A percentile compares a stretch with the other conserved stretches of the same genome.
Conservation (phyloP, 2,329 filamentous ascomycete genomes). For the Diplodia corticola region DNA sequence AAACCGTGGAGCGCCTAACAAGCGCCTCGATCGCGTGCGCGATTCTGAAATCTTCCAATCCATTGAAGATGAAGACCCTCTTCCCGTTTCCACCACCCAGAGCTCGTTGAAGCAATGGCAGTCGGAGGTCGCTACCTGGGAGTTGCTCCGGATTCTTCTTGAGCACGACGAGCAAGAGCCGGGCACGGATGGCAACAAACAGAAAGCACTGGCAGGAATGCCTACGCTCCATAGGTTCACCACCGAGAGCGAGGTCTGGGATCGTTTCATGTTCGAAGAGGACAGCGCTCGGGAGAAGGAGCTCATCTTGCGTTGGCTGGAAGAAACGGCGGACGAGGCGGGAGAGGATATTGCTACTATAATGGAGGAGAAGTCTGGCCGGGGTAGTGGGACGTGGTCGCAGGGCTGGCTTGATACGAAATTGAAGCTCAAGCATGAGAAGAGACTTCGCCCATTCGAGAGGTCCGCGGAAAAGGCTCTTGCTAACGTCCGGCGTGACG, state of each 20-base stretch:
- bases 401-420: conserved; percentile 93
- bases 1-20: conserved; percentile 35
- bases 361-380: conserved; percentile 70
- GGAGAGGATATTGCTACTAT: conserved; percentile 73
- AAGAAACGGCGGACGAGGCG: conserved; percentile 68
- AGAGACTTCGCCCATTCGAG: conserved; percentile 68
- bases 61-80: conserved; percentile 31
- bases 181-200: conserved; percentile 37
- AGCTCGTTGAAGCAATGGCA: conserved; percentile 65
- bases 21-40: conserved; percentile 30
- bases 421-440: conserved; percentile 84
- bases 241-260: conserved; percentile 64
- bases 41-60: conserved; percentile 26
- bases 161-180: conserved; percentile 60
- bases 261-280: conserved; percentile 73
- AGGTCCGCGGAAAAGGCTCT: conserved; percentile 50
- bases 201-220: conserved; percentile 31
- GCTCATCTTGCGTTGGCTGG: conserved; percentile 81
- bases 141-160: conserved; percentile 74
- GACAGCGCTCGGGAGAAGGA: conserved; percentile 74
- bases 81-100: conserved; percentile 29
- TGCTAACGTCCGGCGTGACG: conserved; percentile 38
- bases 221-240: conserved; percentile 52
- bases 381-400: conserved; percentile 74
- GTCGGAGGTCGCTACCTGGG: conserved; percentile 87